Evolutionary conservation across 2,329 filamentous ascomycete genomes (phyloP), one percentile per base, ranked within the genome.

Genomic region (Fusarium setosum): DNA sequence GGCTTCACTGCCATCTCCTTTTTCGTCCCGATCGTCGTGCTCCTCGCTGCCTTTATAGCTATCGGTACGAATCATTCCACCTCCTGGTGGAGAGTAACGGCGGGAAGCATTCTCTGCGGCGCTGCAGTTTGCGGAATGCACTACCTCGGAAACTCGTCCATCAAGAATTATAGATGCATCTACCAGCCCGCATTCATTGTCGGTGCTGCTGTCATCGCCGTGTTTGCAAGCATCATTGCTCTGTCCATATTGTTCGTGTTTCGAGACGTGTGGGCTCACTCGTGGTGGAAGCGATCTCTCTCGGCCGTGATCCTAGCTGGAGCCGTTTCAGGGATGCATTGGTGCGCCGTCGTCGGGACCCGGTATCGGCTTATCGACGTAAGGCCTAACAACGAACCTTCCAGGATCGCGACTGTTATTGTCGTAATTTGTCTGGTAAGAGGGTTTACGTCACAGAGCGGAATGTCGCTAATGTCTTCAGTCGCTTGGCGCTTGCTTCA

Each of bases 281-380:
- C 86, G 15, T 92, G 90, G 86, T 93, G 90, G 90, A 92, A 92
- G 73, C 84, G 92, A 56, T 77, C 84, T 9, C 67, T 88, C 2
- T 92, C 89, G 64, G 90, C 90, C 10, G 78, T 87, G 40, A 76
- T 94, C 20, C 82, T 96, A 40, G 90, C 92, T 9, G 82, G 86
- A 17, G 92, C 90, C 38, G 91, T 95, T 1, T 93, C 90, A 9
- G 92, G 91, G 1, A 95, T 96, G 92, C 92, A 96, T 77, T 96
- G 92, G 90, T 90, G 90, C 51, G 92, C 91, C 21, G 85, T 90
- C 3, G 83, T 86, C 11, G 91, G 91, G 13, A 95, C 92, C 3
- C 74, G 77, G 12, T 96, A 94, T 74, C 83, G 82, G 37, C 76
- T 92, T 52, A 76, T 84, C 64, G 73, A 82, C 49, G 73, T 83